Evolutionary conservation across 192 early-diverging fungal species (phyloP).

Genomic region (Cladochytrium replicatum): DNA sequence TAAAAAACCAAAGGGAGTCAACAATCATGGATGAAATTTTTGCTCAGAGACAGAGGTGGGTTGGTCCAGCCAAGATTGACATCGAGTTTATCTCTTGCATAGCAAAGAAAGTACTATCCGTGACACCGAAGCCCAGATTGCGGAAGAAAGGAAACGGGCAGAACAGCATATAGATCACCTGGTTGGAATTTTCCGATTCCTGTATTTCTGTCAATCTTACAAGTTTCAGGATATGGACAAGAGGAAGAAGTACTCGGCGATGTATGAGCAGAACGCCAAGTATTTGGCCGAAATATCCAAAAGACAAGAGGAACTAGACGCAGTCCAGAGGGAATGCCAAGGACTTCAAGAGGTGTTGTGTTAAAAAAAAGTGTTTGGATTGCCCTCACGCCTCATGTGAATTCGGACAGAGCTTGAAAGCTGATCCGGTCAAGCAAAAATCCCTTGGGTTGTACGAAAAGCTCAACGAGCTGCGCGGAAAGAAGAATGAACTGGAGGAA

Average conservation of each 20-base stretch:
- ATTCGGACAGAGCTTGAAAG: no score
- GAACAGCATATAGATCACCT: constrained; percentile 38
- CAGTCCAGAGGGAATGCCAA: constrained; percentile 5
- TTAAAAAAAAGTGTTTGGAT: not conserved
- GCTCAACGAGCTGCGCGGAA: constrained; percentile 18
- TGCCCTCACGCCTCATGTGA: not conserved
- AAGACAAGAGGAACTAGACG: constrained; percentile 30
- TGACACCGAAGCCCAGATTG: constrained; percentile 40
- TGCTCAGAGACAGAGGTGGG: constrained; percentile 37
- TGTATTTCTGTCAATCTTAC: not conserved
- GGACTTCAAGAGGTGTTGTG: no score
- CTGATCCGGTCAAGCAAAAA: constrained; percentile 28
- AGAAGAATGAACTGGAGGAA: constrained; percentile 36
- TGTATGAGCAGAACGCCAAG: constrained; percentile 31
- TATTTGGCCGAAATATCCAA: constrained; percentile 23
- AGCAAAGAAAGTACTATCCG: constrained; percentile 30
- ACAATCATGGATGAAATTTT: constrained; percentile 40
- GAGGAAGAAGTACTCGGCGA: constrained; percentile 17
- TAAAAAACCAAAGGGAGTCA: constrained; percentile 35
- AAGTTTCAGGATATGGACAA: constrained; percentile 23
- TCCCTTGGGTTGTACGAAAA: constrained; percentile 32
- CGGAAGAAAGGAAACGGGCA: constrained; percentile 29
- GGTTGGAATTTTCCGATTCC: constrained; percentile 4
- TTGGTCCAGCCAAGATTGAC: constrained; percentile 2
- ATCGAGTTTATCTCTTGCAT: constrained; percentile 4